Evolutionary conservation across 2,329 filamentous ascomycete species (phyloP).

Genomic region (Epichloe coenophiala): DNA sequence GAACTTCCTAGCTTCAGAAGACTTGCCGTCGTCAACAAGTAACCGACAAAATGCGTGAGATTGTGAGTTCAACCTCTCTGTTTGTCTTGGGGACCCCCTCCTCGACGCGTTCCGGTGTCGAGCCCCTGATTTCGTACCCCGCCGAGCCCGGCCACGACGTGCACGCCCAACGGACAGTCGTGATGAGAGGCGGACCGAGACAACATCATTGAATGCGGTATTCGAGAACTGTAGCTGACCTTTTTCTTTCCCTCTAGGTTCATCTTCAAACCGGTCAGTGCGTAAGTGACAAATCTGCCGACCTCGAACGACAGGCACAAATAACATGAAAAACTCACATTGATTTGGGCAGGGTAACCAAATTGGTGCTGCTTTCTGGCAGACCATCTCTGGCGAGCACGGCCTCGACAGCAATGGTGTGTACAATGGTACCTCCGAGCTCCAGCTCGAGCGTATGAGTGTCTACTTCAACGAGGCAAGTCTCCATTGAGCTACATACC

Average conservation of each 20-base stretch:
- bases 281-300: conserved; percentile 39
- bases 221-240: conserved; percentile 35
- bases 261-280: conserved; percentile 99
- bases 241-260: conserved; percentile 55
- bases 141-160: conserved; percentile 11
- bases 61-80: conserved; percentile 37
- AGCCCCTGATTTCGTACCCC: conserved; percentile 25
- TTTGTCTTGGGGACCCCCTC: conserved; percentile 8
- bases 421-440: conserved; percentile 97
- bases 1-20: conserved; percentile 11
- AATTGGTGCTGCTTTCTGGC: conserved; percentile 99
- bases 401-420: conserved; percentile 95
- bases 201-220: neutral
- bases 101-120: conserved; percentile 26
- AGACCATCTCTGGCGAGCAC: conserved; percentile 80
- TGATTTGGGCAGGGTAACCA: conserved; percentile 73
- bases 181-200: neutral
- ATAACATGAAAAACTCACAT: conserved; percentile 21
- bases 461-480: conserved; percentile 84
- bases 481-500: neutral
- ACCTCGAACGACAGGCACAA: neutral
- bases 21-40: conserved; percentile 13
- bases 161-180: neutral
- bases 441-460: conserved; percentile 99
- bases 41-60: conserved; percentile 50